A percentile compares a stretch with the other conserved stretches of the same genome.
Evolutionary conservation across 78 protist species (phyloP).

Genomic region (Mastigamoeba balamuthi): DNA sequence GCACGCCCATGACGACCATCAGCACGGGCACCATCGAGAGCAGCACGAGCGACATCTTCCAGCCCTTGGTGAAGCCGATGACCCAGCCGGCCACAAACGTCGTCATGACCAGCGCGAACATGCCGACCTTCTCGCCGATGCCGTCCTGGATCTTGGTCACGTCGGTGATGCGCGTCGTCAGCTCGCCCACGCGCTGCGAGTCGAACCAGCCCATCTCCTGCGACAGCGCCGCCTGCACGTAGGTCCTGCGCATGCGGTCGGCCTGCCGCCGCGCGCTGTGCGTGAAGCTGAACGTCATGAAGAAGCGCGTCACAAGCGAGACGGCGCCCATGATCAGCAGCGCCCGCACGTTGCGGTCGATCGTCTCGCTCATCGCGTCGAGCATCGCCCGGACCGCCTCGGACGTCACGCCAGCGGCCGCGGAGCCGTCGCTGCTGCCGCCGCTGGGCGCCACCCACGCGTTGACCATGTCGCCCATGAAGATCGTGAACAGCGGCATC

Average conservation of each 20-base stretch:
- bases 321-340: too few relatives aligned
- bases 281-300: too few relatives aligned
- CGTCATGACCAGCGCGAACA: conserved; percentile 12
- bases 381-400: too few relatives aligned
- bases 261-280: too few relatives aligned
- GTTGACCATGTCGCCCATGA: too few relatives aligned
- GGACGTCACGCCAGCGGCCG: too few relatives aligned
- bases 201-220: conserved; percentile 61
- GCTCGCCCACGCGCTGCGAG: conserved; percentile 20
- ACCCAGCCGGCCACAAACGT: conserved; percentile 51
- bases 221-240: conserved; percentile 21
- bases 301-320: too few relatives aligned
- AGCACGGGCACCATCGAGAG: conserved; percentile 36
- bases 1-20: conserved; percentile 1
- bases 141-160: conserved; percentile 31
- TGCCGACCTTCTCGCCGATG: conserved; percentile 56
- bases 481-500: too few relatives aligned
- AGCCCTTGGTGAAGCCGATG: conserved; percentile 47
- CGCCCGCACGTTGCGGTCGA: too few relatives aligned
- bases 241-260: neutral
- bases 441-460: too few relatives aligned
- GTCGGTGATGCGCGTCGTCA: conserved; percentile 15
- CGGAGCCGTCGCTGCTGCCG: too few relatives aligned
- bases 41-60: conserved; percentile 56
- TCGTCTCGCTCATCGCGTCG: too few relatives aligned